Evolutionary conservation across 225 moss, liverwort and hornwort genomes (phyloP).

Genomic region (Lunularia cruciata): DNA sequence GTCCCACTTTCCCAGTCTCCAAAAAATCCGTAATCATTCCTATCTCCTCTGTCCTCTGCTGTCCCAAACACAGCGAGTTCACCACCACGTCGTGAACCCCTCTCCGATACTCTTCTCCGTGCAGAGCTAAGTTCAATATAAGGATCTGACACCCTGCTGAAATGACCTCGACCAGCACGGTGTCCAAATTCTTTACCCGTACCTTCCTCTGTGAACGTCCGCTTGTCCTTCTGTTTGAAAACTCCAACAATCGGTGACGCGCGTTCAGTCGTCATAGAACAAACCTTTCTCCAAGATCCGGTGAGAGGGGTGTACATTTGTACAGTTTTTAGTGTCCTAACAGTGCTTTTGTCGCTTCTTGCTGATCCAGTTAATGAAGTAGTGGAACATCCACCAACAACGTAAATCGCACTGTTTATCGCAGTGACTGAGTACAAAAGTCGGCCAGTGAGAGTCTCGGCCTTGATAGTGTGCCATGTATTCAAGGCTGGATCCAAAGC

Average conservation of each 20-base stretch:
- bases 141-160: conserved; percentile 27
- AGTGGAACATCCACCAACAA: conserved; percentile 40
- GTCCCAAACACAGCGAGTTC: conserved; percentile 43
- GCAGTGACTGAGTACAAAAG: conserved; percentile 36
- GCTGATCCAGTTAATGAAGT: conserved; percentile 16
- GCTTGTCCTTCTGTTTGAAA: conserved; percentile 15
- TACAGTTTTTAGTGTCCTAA: conserved; percentile 40
- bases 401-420: conserved; percentile 33
- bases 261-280: conserved; percentile 41
- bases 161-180: conserved; percentile 6
- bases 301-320: conserved; percentile 37
- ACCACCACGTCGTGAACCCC: conserved; percentile 31
- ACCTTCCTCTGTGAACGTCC: neutral
- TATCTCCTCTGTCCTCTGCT: conserved; percentile 12
- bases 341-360: conserved; percentile 37
- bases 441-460: conserved; percentile 41
- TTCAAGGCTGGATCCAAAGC: conserved; percentile 40
- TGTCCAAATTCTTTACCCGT: conserved; percentile 7
- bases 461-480: conserved; percentile 45
- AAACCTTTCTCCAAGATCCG: conserved; percentile 37
- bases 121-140: conserved; percentile 17
- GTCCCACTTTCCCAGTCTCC: neutral
- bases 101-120: conserved; percentile 9
- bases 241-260: conserved; percentile 39
- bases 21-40: neutral